A percentile compares a stretch with the other conserved stretches of the same genome.
phyloP scores from a whole-genome alignment of 495 filamentous ascomycete genomes.

The Aspergillus nanangensis region DNA sequence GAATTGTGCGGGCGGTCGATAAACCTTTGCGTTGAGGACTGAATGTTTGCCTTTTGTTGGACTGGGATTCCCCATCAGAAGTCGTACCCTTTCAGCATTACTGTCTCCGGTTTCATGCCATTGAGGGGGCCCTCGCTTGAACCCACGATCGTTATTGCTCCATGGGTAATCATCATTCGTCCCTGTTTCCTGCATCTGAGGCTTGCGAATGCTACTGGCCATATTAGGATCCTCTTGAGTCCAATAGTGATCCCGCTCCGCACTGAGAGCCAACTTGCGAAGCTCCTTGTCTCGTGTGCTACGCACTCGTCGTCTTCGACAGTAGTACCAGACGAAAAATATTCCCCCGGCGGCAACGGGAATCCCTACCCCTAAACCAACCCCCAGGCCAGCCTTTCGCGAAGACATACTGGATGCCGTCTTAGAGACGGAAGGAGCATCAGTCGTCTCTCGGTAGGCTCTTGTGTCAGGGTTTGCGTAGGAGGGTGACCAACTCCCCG shows the following conservation, averaged over 20 bases:
- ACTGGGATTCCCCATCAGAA: constrained; percentile 52
- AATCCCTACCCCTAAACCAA: constrained; percentile 69
- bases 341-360: constrained; percentile 47
- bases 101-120: constrained; percentile 28
- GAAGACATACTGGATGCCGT: constrained; percentile 16
- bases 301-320: constrained; percentile 43
- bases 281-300: constrained; percentile 48
- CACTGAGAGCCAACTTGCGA: constrained; percentile 45
- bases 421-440: not conserved
- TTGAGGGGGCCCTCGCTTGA: constrained; percentile 8
- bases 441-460: not conserved
- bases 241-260: constrained; percentile 44
- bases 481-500: constrained; percentile 60
- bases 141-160: constrained; percentile 28
- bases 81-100: constrained; percentile 48
- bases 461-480: constrained; percentile 57
- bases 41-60: constrained; percentile 45
- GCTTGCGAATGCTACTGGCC: constrained; percentile 34
- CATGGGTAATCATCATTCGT: constrained; percentile 29
- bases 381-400: constrained; percentile 62
- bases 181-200: constrained; percentile 21
- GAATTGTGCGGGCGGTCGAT: constrained; percentile 25
- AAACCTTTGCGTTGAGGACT: constrained; percentile 13
- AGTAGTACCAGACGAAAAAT: constrained; percentile 55
- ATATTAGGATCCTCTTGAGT: constrained; percentile 26